Evolutionary conservation across 805 yeast species (phyloP).

Genomic region (Monosporozyma aerobia): DNA sequence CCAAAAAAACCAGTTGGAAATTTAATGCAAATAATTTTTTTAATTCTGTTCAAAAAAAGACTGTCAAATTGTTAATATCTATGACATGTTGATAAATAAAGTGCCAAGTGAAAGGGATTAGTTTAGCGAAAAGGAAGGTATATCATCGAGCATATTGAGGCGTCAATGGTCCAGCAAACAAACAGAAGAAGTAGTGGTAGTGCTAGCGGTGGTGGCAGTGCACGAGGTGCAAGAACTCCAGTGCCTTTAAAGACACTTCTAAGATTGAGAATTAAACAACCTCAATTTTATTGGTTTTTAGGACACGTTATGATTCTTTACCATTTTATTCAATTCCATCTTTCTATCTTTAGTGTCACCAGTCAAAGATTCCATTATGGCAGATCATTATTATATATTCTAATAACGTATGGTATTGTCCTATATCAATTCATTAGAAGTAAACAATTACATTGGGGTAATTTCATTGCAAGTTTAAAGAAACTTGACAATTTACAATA

Average conservation of each 20-base stretch:
- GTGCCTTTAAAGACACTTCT: constrained; percentile 12
- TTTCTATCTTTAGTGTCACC: constrained; percentile 35
- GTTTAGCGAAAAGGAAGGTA: not conserved
- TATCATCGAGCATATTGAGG: not conserved
- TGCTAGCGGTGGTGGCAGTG: not conserved
- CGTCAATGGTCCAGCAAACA: not conserved
- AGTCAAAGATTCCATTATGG: constrained; percentile 32
- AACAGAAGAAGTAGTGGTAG: not conserved
- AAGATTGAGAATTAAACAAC: constrained; percentile 31
- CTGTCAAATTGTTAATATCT: not conserved
- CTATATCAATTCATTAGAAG: constrained; percentile 49
- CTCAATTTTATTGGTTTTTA: constrained; percentile 63
- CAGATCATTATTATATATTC: constrained; percentile 40
- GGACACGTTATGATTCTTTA: constrained; percentile 46
- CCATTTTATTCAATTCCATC: constrained; percentile 33
- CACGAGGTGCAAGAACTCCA: not conserved
- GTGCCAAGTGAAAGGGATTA: not conserved
- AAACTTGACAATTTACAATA: constrained; percentile 51
- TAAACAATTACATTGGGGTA: constrained; percentile 25
- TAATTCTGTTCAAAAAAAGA: too few species aligned
- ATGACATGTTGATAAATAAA: not conserved
- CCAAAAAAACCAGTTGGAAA: not conserved
- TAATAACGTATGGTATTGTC: constrained; percentile 55
- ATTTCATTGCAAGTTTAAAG: constrained; percentile 22
- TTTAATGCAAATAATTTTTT: too few species aligned